These are phyloP conservation scores for Hirschfeldia incana DNA, from an alignment of 345 rosid genomes.

Conservation along the genomic window DNA sequence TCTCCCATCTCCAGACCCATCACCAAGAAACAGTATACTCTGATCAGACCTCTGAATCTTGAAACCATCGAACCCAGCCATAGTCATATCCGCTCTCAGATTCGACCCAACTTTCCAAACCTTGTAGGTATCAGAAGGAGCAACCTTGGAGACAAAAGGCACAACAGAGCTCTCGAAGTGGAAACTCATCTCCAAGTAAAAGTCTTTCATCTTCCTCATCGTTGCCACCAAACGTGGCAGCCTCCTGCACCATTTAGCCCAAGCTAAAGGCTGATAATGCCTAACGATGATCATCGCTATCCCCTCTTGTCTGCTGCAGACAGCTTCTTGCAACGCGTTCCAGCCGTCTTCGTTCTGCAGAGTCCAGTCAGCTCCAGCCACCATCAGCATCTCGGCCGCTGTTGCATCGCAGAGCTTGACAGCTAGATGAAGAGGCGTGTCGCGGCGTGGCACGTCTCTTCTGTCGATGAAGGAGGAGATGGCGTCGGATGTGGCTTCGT, in stretches of 20 bases:
- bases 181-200: conserved; percentile 93
- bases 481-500: conserved; percentile 85
- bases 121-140: conserved; percentile 94
- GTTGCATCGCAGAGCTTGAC: conserved; percentile 82
- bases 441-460: conserved; percentile 86
- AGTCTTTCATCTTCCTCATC: conserved; percentile 88
- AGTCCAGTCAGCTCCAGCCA: conserved; percentile 96
- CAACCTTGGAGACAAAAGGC: conserved; percentile 89
- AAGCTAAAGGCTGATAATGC: conserved; percentile 86
- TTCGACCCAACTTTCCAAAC: conserved; percentile 96
- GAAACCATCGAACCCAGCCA: conserved; percentile 97
- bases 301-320: conserved; percentile 72
- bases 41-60: conserved; percentile 91
- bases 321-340: conserved; percentile 97
- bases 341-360: conserved; percentile 92
- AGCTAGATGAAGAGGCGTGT: conserved; percentile 94
- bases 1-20: conserved; percentile 85
- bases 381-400: conserved; percentile 85
- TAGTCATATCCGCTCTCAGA: conserved; percentile 93
- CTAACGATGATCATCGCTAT: conserved; percentile 80
- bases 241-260: conserved; percentile 98
- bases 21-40: conserved; percentile 89
- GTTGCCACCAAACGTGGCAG: conserved; percentile 83
- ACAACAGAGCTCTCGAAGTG: conserved; percentile 94
- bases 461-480: conserved; percentile 70